These are phyloP conservation scores for Magnolia sinica DNA, from an alignment of 164 flowering plant species.

Conservation along the genomic window DNA sequence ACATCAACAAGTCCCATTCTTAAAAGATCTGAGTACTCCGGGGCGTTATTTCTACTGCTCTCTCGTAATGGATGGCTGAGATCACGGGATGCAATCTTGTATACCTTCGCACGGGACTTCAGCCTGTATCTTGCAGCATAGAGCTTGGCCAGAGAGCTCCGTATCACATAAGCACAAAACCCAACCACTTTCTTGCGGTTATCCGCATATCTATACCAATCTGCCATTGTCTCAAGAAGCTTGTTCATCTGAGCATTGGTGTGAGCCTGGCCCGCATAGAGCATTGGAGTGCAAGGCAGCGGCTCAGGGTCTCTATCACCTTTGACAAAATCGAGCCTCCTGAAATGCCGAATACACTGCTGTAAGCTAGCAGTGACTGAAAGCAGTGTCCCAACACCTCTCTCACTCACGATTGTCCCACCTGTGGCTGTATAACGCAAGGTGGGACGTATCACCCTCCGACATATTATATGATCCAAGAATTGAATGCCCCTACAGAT, in stretches of 20 bases:
- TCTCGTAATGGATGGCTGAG: slow-evolving; percentile 78
- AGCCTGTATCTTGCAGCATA: slow-evolving; percentile 94
- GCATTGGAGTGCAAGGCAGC: slow-evolving; percentile 92
- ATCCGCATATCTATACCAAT: slow-evolving; percentile 95
- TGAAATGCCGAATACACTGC: slow-evolving; percentile 78
- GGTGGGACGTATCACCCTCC: slow-evolving; percentile 79
- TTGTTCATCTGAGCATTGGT: slow-evolving; percentile 96
- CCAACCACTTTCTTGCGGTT: slow-evolving; percentile 95
- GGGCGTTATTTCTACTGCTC: slow-evolving; percentile 57
- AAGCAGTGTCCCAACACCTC: slow-evolving; percentile 91
- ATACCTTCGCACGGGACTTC: slow-evolving; percentile 94
- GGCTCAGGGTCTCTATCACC: slow-evolving; percentile 99
- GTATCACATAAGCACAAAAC: slow-evolving; percentile 91
- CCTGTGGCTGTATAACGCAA: slow-evolving; percentile 72
- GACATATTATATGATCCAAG: slow-evolving; percentile 84
- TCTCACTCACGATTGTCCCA: slow-evolving; percentile 73
- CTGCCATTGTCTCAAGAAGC: slow-evolving; percentile 96
- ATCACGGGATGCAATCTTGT: slow-evolving; percentile 75
- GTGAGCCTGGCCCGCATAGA: slow-evolving; percentile 91
- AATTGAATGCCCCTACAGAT: slow-evolving; percentile 78
- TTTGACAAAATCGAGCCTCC: slow-evolving; percentile 72
- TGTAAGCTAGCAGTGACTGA: slow-evolving; percentile 88
- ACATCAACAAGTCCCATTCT: slow-evolving; percentile 92
- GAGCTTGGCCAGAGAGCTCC: slow-evolving; percentile 92
- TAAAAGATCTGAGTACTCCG: slow-evolving; percentile 89